Conservation (phyloP, 441 rosid species). For the Theobroma grandiflorum region DNA sequence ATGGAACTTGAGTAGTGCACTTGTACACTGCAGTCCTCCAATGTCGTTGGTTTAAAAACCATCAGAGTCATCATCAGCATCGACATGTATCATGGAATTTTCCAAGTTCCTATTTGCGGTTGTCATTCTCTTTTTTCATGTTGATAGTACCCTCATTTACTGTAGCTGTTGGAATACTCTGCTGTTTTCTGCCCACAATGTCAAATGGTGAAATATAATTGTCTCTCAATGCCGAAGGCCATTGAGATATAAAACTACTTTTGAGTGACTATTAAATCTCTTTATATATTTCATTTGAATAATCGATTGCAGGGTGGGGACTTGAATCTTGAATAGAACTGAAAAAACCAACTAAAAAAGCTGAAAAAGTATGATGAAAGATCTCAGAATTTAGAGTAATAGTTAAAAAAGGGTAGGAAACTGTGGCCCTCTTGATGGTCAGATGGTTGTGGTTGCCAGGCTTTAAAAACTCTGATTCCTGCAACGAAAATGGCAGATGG, state of each 20-base stretch:
- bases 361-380: neutral
- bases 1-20: constrained; percentile 29
- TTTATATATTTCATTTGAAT: neutral
- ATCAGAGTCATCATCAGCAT: constrained; percentile 30
- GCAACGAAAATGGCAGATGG: neutral
- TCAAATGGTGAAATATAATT: neutral
- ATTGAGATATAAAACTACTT: neutral
- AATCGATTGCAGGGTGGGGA: neutral
- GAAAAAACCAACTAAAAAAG: neutral
- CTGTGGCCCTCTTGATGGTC: neutral
- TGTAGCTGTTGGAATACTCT: constrained; percentile 24
- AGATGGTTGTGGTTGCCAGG: neutral
- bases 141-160: constrained; percentile 2
- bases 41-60: constrained; percentile 26
- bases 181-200: neutral
- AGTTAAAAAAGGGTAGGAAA: neutral
- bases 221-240: constrained; percentile 24
- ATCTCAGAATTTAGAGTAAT: neutral
- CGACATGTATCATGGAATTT: constrained; percentile 41
- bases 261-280: neutral
- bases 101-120: constrained; percentile 18
- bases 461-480: neutral
- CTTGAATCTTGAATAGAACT: neutral
- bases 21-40: constrained; percentile 42
- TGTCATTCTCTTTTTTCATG: constrained; percentile 1